These are phyloP conservation scores for Scedosporium boydii DNA, from an alignment of 2,329 filamentous ascomycete genomes.

Conservation along the genomic window DNA sequence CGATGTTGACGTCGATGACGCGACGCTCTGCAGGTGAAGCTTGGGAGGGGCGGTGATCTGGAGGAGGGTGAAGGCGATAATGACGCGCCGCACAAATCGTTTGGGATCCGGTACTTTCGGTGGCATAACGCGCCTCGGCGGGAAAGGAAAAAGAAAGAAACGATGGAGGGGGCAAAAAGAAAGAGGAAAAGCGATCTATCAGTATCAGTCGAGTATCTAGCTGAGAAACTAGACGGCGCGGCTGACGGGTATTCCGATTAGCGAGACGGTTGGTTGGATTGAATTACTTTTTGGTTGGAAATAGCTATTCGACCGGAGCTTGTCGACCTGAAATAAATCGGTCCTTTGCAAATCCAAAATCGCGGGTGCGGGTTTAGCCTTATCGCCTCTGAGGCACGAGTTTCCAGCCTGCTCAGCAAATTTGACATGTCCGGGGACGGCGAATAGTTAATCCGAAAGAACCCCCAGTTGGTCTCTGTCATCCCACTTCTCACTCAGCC, in stretches of 20 bases:
- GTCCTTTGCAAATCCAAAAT: background rate
- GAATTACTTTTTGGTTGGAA: background rate
- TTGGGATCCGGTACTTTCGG: conserved; percentile 22
- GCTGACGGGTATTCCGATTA: background rate
- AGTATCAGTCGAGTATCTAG: background rate
- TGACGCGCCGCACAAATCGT: conserved; percentile 23
- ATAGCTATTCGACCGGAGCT: background rate
- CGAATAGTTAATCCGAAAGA: background rate
- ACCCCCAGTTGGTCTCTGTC: background rate
- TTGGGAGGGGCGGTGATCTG: conserved; percentile 4
- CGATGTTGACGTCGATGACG: conserved; percentile 7
- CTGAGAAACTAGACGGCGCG: background rate
- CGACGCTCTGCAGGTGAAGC: conserved; percentile 17
- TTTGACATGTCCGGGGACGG: background rate
- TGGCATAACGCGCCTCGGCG: conserved; percentile 3
- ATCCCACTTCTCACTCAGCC: background rate
- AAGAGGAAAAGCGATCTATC: background rate
- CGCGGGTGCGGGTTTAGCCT: background rate
- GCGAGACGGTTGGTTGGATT: background rate
- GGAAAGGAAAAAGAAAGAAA: background rate
- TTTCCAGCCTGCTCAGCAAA: background rate
- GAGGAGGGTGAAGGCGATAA: conserved; percentile 23
- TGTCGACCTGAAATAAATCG: background rate
- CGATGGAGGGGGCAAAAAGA: conserved; percentile 1
- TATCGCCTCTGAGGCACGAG: background rate